A percentile compares a stretch with the other conserved stretches of the same genome.
phyloP scores from a whole-genome alignment of 768 basidiomycete species.

The Boletus reticulatus region DNA sequence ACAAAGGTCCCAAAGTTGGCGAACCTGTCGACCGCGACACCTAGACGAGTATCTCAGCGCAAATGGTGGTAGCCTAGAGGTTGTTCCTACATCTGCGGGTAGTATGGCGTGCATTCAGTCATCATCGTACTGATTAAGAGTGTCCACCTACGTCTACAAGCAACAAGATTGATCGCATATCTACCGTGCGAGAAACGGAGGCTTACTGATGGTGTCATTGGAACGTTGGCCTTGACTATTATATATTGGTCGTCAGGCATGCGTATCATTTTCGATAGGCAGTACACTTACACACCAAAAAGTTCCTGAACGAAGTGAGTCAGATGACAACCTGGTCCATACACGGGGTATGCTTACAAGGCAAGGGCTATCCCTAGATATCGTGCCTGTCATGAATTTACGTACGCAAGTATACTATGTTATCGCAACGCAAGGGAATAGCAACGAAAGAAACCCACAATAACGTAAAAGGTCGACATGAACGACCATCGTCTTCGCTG shows the following conservation, averaged over 20 bases:
- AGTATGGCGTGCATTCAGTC: not conserved
- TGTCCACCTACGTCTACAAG: slow-evolving; percentile 9
- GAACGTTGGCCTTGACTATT: slow-evolving; percentile 18
- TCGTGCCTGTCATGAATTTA: slow-evolving; percentile 4
- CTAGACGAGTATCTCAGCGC: not conserved
- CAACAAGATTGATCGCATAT: not conserved
- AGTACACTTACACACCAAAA: slow-evolving; percentile 11
- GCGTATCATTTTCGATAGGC: not conserved
- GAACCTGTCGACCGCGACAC: slow-evolving; percentile 10
- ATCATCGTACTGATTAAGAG: not conserved
- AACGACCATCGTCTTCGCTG: slow-evolving; percentile 9
- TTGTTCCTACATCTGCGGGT: slow-evolving; percentile 7
- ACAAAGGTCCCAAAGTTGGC: slow-evolving; percentile 14
- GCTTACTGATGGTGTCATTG: slow-evolving; percentile 15
- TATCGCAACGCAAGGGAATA: not conserved
- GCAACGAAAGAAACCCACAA: slow-evolving; percentile 1
- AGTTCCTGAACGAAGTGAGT: slow-evolving; percentile 2
- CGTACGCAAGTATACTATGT: too few relatives aligned
- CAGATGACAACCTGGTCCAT: not conserved
- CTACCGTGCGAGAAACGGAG: not conserved
- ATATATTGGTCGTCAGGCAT: not conserved
- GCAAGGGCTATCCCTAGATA: slow-evolving; percentile 19
- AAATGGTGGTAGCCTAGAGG: not conserved
- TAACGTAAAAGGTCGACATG: slow-evolving; percentile 18
- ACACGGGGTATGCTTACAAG: slow-evolving; percentile 6